phyloP scores from a whole-genome alignment of 345 rosid genomes.

The Boechera divaricarpa region DNA sequence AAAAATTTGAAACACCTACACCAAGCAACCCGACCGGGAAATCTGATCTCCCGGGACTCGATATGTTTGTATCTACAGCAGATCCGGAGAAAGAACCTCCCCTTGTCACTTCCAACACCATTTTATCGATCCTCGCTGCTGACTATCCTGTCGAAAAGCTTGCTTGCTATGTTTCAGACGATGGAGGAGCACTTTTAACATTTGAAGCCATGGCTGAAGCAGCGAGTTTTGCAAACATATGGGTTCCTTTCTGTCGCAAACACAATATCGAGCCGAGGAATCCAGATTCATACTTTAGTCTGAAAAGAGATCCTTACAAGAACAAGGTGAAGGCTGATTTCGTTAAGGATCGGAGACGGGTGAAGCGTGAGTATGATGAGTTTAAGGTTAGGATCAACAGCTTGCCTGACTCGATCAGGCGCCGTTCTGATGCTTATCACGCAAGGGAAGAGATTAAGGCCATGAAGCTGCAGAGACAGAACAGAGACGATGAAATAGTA shows the following conservation, averaged over 20 bases:
- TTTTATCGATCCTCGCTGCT: constrained; percentile 90
- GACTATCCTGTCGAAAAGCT: constrained; percentile 96
- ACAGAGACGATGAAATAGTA: constrained; percentile 65
- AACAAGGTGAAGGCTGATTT: constrained; percentile 86
- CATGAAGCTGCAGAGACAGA: constrained; percentile 88
- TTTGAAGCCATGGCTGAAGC: constrained; percentile 99
- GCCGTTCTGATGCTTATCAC: constrained; percentile 94
- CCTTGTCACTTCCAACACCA: constrained; percentile 97
- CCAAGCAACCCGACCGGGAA: constrained; percentile 82
- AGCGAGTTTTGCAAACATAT: constrained; percentile 89
- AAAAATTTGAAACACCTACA: constrained; percentile 84
- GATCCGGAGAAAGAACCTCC: constrained; percentile 99
- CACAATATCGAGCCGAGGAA: constrained; percentile 93
- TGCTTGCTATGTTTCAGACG: constrained; percentile 97
- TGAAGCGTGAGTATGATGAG: constrained; percentile 99
- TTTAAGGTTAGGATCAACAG: constrained; percentile 93
- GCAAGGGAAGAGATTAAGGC: constrained; percentile 98
- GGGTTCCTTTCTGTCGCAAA: constrained; percentile 99
- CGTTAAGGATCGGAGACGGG: constrained; percentile 89
- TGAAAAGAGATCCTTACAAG: constrained; percentile 98
- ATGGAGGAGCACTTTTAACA: constrained; percentile 96
- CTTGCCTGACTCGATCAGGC: constrained; percentile 91
- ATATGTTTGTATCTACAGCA: constrained; percentile 94
- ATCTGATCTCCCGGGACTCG: constrained; percentile 96
- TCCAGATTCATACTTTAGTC: constrained; percentile 89